phyloP scores from a whole-genome alignment of 768 basidiomycete species.

The Tulasnella sp. region DNA sequence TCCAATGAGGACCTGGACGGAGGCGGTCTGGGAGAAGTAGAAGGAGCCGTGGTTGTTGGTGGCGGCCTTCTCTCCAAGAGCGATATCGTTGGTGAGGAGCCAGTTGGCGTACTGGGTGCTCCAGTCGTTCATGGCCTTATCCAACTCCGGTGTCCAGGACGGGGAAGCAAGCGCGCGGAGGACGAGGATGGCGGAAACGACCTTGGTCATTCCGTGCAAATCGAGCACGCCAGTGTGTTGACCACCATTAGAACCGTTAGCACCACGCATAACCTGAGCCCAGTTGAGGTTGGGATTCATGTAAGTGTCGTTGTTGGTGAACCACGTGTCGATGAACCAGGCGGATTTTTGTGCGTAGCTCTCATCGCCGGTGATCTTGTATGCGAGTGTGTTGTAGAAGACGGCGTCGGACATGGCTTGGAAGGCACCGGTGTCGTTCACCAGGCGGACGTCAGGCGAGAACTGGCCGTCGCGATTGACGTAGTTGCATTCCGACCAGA shows the following conservation, averaged over 20 bases:
- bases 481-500: constrained; percentile 60
- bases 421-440: constrained; percentile 57
- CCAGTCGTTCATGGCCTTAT: constrained; percentile 35
- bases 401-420: constrained; percentile 55
- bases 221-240: constrained; percentile 36
- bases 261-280: constrained; percentile 46
- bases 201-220: constrained; percentile 33
- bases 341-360: constrained; percentile 47
- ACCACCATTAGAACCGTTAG: constrained; percentile 34
- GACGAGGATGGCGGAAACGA: constrained; percentile 34
- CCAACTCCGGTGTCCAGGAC: constrained; percentile 33
- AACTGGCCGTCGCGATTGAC: constrained; percentile 55
- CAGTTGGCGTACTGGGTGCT: constrained; percentile 34
- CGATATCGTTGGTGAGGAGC: constrained; percentile 31
- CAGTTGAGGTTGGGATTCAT: constrained; percentile 63
- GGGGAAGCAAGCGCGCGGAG: constrained; percentile 31
- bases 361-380: constrained; percentile 45
- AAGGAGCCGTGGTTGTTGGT: constrained; percentile 38
- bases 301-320: constrained; percentile 51
- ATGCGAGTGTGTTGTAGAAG: constrained; percentile 60
- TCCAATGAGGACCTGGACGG: constrained; percentile 35
- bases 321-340: constrained; percentile 54
- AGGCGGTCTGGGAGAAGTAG: constrained; percentile 35
- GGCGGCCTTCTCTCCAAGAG: constrained; percentile 31
- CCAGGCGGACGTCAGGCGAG: constrained; percentile 58